phyloP scores from a whole-genome alignment of 352 stramenopile genomes.

The Globisporangium spinosum region DNA sequence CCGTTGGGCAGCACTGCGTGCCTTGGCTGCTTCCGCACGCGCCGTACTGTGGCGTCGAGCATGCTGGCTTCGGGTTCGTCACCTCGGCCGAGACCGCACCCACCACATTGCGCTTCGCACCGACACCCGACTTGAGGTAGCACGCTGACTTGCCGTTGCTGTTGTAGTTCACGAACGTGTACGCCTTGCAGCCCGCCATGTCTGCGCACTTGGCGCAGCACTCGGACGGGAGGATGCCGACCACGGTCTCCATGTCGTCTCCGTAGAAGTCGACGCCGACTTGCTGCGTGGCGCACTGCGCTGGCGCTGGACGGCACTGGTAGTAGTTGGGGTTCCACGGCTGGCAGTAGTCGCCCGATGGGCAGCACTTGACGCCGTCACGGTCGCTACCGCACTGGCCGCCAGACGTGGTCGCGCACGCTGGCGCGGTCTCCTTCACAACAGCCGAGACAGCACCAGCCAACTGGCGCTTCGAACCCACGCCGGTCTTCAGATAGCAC shows the following conservation, averaged over 20 bases:
- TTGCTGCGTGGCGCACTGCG: neutral
- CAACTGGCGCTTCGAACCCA: neutral
- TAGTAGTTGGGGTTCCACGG: conserved; percentile 29
- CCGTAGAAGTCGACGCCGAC: neutral
- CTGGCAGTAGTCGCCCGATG: conserved; percentile 22
- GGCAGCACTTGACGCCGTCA: neutral
- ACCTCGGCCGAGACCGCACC: neutral
- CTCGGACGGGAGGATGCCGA: neutral
- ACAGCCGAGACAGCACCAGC: neutral
- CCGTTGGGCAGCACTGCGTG: neutral
- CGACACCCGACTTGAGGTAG: conserved; percentile 18
- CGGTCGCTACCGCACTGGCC: neutral
- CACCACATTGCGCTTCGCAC: neutral
- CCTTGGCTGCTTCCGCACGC: neutral
- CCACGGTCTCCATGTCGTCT: neutral
- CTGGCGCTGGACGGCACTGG: conserved; percentile 16
- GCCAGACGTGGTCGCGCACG: neutral
- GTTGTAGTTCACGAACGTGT: conserved; percentile 44
- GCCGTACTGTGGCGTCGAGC: neutral
- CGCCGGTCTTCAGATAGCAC: neutral
- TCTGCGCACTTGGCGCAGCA: conserved; percentile 44
- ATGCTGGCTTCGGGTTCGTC: neutral
- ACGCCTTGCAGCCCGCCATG: conserved; percentile 44
- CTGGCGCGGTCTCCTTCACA: neutral
- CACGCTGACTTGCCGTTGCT: conserved; percentile 14